A percentile compares a stretch with the other conserved stretches of the same genome.
These are phyloP conservation scores for Aspergillus coremiiformis DNA, from an alignment of 495 filamentous ascomycete genomes.

Conservation along the genomic window DNA sequence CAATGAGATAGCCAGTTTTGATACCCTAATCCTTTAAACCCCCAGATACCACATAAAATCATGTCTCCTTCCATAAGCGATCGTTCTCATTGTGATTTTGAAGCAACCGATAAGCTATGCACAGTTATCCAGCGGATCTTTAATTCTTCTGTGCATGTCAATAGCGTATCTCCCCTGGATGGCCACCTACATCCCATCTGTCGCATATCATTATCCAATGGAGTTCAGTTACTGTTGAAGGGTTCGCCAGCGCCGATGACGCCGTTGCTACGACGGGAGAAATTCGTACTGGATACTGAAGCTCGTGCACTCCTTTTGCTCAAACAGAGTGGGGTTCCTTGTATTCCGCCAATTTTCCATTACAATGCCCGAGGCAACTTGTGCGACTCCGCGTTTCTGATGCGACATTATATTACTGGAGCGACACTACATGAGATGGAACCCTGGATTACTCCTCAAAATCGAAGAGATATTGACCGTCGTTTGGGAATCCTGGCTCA, in stretches of 20 bases:
- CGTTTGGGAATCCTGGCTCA: constrained; percentile 29
- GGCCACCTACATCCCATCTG: constrained; percentile 49
- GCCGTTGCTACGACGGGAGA: constrained; percentile 52
- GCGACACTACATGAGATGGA: constrained; percentile 35
- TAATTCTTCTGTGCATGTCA: constrained; percentile 34
- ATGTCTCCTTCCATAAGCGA: constrained; percentile 14
- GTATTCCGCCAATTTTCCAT: constrained; percentile 46
- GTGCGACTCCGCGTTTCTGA: constrained; percentile 41
- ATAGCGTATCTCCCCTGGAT: constrained; percentile 35
- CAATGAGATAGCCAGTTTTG: not conserved
- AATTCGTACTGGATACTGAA: constrained; percentile 49
- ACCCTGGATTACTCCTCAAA: constrained; percentile 25
- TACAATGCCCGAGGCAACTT: constrained; percentile 35
- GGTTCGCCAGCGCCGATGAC: constrained; percentile 43
- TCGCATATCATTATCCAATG: constrained; percentile 47
- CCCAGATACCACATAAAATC: constrained; percentile 2
- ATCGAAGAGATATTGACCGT: constrained; percentile 39
- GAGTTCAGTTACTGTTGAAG: constrained; percentile 45
- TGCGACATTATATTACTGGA: constrained; percentile 44
- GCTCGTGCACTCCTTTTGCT: constrained; percentile 45
- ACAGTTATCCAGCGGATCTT: constrained; percentile 35
- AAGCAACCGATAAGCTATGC: constrained; percentile 29
- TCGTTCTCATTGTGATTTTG: constrained; percentile 10
- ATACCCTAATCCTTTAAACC: not conserved
- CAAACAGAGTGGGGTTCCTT: constrained; percentile 34